phyloP scores from a whole-genome alignment of 345 rosid genomes.

The Heritiera fomes region DNA sequence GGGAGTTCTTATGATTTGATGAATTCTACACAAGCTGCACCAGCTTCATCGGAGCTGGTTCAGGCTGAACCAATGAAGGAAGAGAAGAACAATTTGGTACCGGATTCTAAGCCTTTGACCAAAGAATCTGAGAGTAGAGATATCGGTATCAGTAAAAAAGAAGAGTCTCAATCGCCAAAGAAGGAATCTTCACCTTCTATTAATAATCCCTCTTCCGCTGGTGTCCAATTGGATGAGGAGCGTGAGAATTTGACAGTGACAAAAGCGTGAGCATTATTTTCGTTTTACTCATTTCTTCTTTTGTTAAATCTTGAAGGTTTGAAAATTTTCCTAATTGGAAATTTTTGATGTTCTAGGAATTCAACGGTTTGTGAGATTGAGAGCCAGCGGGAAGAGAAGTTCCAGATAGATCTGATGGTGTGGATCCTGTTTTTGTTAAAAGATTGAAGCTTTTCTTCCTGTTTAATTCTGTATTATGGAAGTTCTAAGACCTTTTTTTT shows the following conservation, averaged over 20 bases:
- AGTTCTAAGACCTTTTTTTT: background rate
- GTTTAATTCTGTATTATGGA: background rate
- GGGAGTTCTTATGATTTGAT: conserved; percentile 31
- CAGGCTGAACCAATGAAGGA: conserved; percentile 25
- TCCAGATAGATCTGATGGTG: conserved; percentile 99
- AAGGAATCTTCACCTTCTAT: conserved; percentile 43
- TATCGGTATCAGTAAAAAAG: conserved; percentile 39
- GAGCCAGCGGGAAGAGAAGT: conserved; percentile 66
- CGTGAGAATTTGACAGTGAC: conserved; percentile 36
- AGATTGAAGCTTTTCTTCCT: background rate
- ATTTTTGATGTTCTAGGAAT: conserved; percentile 35
- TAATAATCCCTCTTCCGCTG: conserved; percentile 23
- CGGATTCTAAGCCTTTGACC: conserved; percentile 44
- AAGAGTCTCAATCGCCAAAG: conserved; percentile 54
- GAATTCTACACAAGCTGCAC: conserved; percentile 16
- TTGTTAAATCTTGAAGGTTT: background rate
- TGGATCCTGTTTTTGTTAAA: conserved; percentile 22
- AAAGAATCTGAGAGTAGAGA: conserved; percentile 45
- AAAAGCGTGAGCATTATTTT: conserved; percentile 50
- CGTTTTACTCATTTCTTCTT: background rate
- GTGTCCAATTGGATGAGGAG: conserved; percentile 53
- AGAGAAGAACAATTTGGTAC: conserved; percentile 24
- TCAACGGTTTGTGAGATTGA: conserved; percentile 42
- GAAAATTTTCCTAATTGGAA: conserved; percentile 1
- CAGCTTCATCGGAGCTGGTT: conserved; percentile 4